A percentile compares a stretch with the other conserved stretches of the same genome.
These are phyloP conservation scores for Boletus edulis DNA, from an alignment of 768 basidiomycete species.

Conservation along the genomic window DNA sequence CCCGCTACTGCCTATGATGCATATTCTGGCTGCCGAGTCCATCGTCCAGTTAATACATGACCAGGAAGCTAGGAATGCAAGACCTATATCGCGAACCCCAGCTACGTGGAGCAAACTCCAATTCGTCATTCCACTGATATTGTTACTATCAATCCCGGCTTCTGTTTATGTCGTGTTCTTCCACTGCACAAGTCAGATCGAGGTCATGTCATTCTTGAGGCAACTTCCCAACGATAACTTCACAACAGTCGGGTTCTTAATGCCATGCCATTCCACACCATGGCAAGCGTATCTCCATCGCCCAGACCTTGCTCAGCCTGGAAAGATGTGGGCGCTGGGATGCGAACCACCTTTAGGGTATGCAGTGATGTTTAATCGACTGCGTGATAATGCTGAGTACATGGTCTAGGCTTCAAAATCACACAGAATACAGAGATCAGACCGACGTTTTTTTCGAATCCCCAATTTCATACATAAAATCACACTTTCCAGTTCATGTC, in stretches of 20 bases:
- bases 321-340: conserved; percentile 76
- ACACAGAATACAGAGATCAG: conserved; percentile 69
- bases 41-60: conserved; percentile 47
- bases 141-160: conserved; percentile 57
- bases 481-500: conserved; percentile 65
- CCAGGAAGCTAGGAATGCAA: neutral
- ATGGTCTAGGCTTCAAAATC: conserved; percentile 40
- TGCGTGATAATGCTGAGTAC: conserved; percentile 7
- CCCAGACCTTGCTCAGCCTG: conserved; percentile 50
- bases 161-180: conserved; percentile 69
- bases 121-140: conserved; percentile 36
- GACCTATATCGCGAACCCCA: neutral
- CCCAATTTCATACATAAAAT: conserved; percentile 62
- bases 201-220: conserved; percentile 68
- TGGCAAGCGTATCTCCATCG: conserved; percentile 87
- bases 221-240: conserved; percentile 49
- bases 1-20: conserved; percentile 81
- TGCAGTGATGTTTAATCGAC: conserved; percentile 26
- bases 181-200: conserved; percentile 79
- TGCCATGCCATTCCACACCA: conserved; percentile 97
- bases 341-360: conserved; percentile 93
- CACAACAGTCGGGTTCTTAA: conserved; percentile 71
- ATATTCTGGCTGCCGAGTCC: conserved; percentile 74
- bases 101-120: conserved; percentile 16
- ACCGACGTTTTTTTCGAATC: conserved; percentile 76